Evolutionary conservation across 352 stramenopile species (phyloP), one percentile per base, ranked within the genome.

Genomic region (Pythium utonaiense): DNA sequence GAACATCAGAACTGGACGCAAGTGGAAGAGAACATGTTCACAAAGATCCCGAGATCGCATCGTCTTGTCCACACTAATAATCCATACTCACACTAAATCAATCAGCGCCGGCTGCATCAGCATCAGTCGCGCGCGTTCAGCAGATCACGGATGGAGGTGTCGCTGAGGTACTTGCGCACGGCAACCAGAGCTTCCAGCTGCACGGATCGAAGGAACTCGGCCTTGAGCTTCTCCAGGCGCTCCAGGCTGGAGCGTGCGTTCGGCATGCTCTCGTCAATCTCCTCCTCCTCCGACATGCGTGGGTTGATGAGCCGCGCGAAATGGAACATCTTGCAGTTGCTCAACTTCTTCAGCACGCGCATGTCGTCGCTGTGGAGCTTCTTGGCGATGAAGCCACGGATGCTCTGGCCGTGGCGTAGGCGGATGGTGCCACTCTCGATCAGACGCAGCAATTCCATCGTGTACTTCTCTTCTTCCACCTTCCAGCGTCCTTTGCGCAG

Each of bases 261-360:
- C 38, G 64, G 55, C 14, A 78, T 53, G 6, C 25, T 69, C 44
- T 75, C 63, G 49, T 88, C 78, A 14, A 89, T 61, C 44, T 69
- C 69, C 42, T 87, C 75, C 16, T 81, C 71, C n/a, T 83, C 62
- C 50, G 77, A 60, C 41, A 88, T 80, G 27, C 63, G 64, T n/a
- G 78, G 79, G 57, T 79, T 86, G 30, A 89, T 88, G 40, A 57
- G 22, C 10, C 81, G 77, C 3, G 77, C 73, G 67, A 92, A 90
- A 64, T 83, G 77, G 47, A 89, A 93, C 58, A 82, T 75, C 62
- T 88, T 87, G 67, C 78, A 93, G 54, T 91, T 93, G 74, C 74
- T 88, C 7, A 93, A 64, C 65, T 93, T 93, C 69, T 93, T 92
- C 49, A 92, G 73, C 54, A 91, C 83, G 17, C 83, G 83, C 83